Evolutionary conservation across 73 alveolate species (phyloP), one percentile per base, ranked within the genome.

Genomic region (Paramecium tetraurelia): DNA sequence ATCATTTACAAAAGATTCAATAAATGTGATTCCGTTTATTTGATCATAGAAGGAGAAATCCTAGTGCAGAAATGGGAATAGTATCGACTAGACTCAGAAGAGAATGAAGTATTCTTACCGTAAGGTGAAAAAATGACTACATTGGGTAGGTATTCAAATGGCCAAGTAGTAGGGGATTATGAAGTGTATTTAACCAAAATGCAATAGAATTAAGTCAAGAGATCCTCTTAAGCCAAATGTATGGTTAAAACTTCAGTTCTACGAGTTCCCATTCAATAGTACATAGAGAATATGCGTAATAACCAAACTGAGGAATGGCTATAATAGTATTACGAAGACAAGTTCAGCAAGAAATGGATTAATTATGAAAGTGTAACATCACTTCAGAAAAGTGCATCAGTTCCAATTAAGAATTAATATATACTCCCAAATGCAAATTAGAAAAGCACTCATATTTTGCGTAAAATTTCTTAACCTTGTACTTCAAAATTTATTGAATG

Each of bases 201-300:
- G 84, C 50, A 63, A 63, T 63, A 63, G 9, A 63, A 63, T 63
- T 63, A 27, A 6, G 84, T 63, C 5, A 63, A 63, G 27, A 20
- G 84, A 63, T 63, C 50, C 9, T 63, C 84, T 31, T 63, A 63
- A 63, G 84, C 84, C 12, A 63, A 63, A 63, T 63, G 84, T 27
- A 63, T 63, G 84, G 50, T 63, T 10, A 27, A 9, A 31, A 63
- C 84, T 31, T 63, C 41, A 3, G 84, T 63, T 31, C n/a, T 63
- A 63, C 7, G 46, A n/a, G 27, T 63, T 27, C 84, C 84, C 0
- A 63, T 63, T 22, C 14, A 63, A 33, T 27, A 63, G 24, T 63
- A 63, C 31, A 63, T 63, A 31, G 84, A 63, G 14, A 63, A 63
- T 63, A 63, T 63, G 84, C 41, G 46, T 9, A 63, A 63, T 63